Base-by-base conservation (phyloP, 148 eudicot genomes). In the Drosera capensis region DNA sequence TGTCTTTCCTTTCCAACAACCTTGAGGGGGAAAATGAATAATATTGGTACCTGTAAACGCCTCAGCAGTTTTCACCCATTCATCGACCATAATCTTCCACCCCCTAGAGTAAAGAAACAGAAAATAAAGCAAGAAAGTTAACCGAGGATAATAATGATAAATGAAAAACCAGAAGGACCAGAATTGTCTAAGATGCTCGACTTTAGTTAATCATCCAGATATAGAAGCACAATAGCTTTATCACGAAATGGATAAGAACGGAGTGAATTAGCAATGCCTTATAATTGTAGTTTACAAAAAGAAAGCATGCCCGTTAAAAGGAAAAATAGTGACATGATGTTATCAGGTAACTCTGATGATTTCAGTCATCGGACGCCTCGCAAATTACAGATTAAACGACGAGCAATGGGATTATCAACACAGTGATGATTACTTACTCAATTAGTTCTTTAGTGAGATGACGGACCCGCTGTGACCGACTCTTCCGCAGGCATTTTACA, bases 51-150 rank as follows among this genome's bases (percentile, higher is more conserved):
- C 86, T 64, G 79, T 61, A 46, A 57, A 43, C 43, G 67, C 72
- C 46, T 57, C 52, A 18, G 73, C 71, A 30, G 87, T 62, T 60
- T 61, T 57, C 40, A 75, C 72, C 81, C 83, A 90, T 26, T 67
- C 83, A 55, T 84, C 95, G 30, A 78, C 94, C 63, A 84, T 62
- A 40, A 46, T 49, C 71, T 68, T 80, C 97, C 97, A 90, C 23
- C 52, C 66, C 26, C 97, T 90, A 77, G 46, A 57, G 64, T 46
- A 19, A 23, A 46, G 37, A 48, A 60, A 37, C 18, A 55, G 38
- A 34, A 1, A 30, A 31, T 14, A 23, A 31, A 18, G 0, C 7
- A 11, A 1, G 17, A 37, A 24, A 21, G 25, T n/a, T 18, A 38
- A 5, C 11, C 5, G 11, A 11, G 38, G n/a, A 34, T 34, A 50